These are phyloP conservation scores for Leersia perrieri DNA, from an alignment of 176 grass and related monocot genomes.

Conservation along the genomic window DNA sequence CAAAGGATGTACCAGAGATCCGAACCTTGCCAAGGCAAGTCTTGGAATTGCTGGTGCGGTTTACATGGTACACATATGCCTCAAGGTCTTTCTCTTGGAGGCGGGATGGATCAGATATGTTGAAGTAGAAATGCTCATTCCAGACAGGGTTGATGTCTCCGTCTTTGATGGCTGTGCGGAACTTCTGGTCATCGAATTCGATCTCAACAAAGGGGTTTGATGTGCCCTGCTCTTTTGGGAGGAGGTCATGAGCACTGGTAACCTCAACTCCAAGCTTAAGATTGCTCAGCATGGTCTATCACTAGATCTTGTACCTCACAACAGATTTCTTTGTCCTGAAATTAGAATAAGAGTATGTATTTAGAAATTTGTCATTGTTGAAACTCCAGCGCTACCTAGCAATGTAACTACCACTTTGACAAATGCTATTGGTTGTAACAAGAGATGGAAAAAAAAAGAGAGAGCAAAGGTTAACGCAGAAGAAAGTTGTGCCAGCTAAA, in stretches of 20 bases:
- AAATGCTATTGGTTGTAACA: neutral
- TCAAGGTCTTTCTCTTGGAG: constrained; percentile 56
- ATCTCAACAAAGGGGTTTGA: constrained; percentile 73
- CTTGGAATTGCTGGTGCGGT: constrained; percentile 47
- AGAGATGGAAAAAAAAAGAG: neutral
- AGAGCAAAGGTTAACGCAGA: neutral
- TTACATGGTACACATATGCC: constrained; percentile 64
- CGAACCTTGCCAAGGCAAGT: constrained; percentile 69
- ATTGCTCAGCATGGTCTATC: constrained; percentile 43
- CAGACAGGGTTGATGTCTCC: constrained; percentile 69
- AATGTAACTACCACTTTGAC: constrained; percentile 8
- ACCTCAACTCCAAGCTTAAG: constrained; percentile 80
- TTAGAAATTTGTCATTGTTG: neutral
- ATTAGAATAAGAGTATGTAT: constrained; percentile 1
- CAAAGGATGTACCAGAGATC: constrained; percentile 69
- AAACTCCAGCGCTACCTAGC: neutral
- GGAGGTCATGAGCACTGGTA: constrained; percentile 66
- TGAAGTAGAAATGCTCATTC: constrained; percentile 84
- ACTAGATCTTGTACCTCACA: neutral
- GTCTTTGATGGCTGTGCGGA: constrained; percentile 70
- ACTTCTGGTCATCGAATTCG: constrained; percentile 71
- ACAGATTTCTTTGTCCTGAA: constrained; percentile 22
- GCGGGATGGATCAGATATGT: constrained; percentile 68
- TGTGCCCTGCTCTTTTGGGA: constrained; percentile 59
- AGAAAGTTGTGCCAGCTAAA: neutral